phyloP scores from a whole-genome alignment of 164 flowering plant species.

The Tinospora cordifolia region DNA sequence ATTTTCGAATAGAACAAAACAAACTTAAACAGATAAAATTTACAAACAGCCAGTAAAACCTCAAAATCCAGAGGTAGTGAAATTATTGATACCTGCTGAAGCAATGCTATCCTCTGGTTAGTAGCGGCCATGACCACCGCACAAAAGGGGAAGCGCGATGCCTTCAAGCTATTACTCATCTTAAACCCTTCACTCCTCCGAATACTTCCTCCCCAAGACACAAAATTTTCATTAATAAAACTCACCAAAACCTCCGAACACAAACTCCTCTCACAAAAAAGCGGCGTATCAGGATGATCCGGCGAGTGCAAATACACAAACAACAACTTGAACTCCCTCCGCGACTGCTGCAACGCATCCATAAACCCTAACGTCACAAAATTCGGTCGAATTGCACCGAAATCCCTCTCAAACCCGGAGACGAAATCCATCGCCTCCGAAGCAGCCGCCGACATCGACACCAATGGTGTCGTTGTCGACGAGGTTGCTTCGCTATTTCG shows the following conservation, averaged over 20 bases:
- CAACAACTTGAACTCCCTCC: slow-evolving; percentile 58
- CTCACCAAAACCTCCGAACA: slow-evolving; percentile 54
- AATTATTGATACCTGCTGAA: slow-evolving; percentile 66
- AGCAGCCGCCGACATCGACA: slow-evolving; percentile 46
- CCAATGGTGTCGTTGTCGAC: slow-evolving; percentile 28
- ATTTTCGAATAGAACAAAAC: too few species aligned
- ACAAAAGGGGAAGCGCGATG: slow-evolving; percentile 83
- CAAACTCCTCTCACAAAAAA: slow-evolving; percentile 62
- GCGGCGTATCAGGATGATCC: slow-evolving; percentile 82
- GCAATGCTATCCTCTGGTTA: slow-evolving; percentile 81
- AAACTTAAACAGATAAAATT: too few species aligned
- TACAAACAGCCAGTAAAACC: too few species aligned
- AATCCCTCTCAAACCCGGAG: slow-evolving; percentile 68
- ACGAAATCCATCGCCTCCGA: slow-evolving; percentile 66
- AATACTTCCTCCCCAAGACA: slow-evolving; percentile 92
- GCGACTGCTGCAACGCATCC: slow-evolving; percentile 85
- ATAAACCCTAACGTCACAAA: slow-evolving; percentile 73
- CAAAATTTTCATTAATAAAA: slow-evolving; percentile 87
- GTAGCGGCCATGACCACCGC: slow-evolving; percentile 89
- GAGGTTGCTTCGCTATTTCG: slow-evolving; percentile 24
- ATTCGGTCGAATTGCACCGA: slow-evolving; percentile 51
- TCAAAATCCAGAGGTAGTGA: too few species aligned
- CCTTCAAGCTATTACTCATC: slow-evolving; percentile 98
- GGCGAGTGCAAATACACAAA: slow-evolving; percentile 95
- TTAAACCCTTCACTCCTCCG: slow-evolving; percentile 90